phyloP scores from a whole-genome alignment of 805 yeast genomes.

The Zygosaccharomyces siamensis region DNA sequence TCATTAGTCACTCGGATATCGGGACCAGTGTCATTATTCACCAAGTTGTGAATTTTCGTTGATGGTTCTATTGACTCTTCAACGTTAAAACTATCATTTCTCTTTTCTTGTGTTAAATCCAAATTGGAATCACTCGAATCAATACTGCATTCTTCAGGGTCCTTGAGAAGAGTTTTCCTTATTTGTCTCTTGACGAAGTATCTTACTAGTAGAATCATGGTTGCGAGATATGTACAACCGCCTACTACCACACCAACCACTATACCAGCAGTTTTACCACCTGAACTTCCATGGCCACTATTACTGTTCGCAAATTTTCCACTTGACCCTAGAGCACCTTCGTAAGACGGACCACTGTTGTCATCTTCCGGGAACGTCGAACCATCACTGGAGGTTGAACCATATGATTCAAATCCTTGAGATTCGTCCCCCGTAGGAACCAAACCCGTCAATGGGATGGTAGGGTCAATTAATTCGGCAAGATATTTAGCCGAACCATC shows the following conservation, averaged over 20 bases:
- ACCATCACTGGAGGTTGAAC: constrained; percentile 33
- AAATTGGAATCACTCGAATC: constrained; percentile 15
- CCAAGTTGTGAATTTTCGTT: constrained; percentile 32
- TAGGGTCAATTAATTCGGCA: constrained; percentile 62
- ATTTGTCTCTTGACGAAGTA: constrained; percentile 38
- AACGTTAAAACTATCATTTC: constrained; percentile 15
- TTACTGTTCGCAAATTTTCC: constrained; percentile 25
- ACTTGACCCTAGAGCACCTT: constrained; percentile 15
- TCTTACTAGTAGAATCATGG: constrained; percentile 53
- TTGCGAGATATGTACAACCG: constrained; percentile 56
- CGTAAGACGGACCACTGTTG: constrained; percentile 1
- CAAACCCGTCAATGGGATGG: constrained; percentile 29
- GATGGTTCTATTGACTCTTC: constrained; percentile 28
- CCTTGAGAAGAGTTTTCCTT: constrained; percentile 15
- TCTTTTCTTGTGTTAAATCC: constrained; percentile 10
- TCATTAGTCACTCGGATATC: constrained; percentile 12
- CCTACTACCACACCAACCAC: constrained; percentile 83
- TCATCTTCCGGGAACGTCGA: constrained; percentile 12
- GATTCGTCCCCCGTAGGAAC: constrained; percentile 52
- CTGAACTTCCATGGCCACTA: constrained; percentile 20
- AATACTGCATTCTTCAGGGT: constrained; percentile 19
- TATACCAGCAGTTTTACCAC: constrained; percentile 61
- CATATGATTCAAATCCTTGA: constrained; percentile 63
- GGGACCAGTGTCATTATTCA: constrained; percentile 22
- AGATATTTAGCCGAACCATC: constrained; percentile 51